Base-by-base conservation (phyloP, 2,329 filamentous ascomycete genomes). In the Xylariaceae sp. region DNA sequence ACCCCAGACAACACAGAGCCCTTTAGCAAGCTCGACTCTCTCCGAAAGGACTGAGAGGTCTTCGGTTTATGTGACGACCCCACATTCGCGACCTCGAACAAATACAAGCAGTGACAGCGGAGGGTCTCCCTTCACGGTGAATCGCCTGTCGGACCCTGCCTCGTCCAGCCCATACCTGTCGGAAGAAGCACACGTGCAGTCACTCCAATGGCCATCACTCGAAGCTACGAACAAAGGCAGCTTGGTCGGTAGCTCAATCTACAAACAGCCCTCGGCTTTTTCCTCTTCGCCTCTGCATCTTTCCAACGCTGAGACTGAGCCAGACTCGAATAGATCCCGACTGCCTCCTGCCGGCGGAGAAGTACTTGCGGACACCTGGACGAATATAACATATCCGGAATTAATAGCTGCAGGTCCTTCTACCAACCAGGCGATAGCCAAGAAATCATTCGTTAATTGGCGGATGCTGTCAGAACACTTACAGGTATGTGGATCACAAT, bases 171-270 rank as follows among this genome's bases (percentile, higher is more conserved):
- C 61, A n/a, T 61, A 62, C 30, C 49, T 61, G 19, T 58, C 57
- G 5, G 64, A 66, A 21, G 62, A 66, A 36, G 46, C 61, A 9
- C 59, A 62, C 22, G 57, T 60, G 9, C 60, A 59, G 12, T 62
- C 60, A n/a, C 56, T 62, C 5, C 56, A 61, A 32, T 59, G 59
- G 12, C 51, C 61, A 1, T 51, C 50, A 49, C 64, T 64, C 21
- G 58, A 58, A 6, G 32, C 45, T 16, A 19, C 49, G 15, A 57
- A 42, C 6, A 47, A 12, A n/a, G 49, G 47, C 19, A 61, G 49
- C 44, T 49, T 51, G 8, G 53, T 52, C 18, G 58, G 37, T 2
- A 45, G 44, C 16, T 49, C 51, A 6, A 42, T 52, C 3, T 32
- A 55, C 34, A 56, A 29, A 22, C 37, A 46, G 16, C 26, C 30